A percentile compares a stretch with the other conserved stretches of the same genome.
These are phyloP conservation scores for Hordeum vulgare DNA, from an alignment of 176 grass and related monocot species.

Conservation along the genomic window MorexV3_pseudomolecules_assembly NC_058519.1:448920901-448921400, in stretches of 20 bases:
- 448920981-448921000: constrained; percentile 24
- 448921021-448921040: constrained; percentile 34
- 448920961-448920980: constrained; percentile 28
- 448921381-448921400: constrained; percentile 39
- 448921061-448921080: constrained; percentile 42
- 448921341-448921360: constrained; percentile 17
- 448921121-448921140: constrained; percentile 39
- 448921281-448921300: constrained; percentile 39
- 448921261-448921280: constrained; percentile 23
- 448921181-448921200: constrained; percentile 20
- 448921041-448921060: neutral
- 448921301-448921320: constrained; percentile 28
- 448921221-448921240: constrained; percentile 45
- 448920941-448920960: constrained; percentile 21
- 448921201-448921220: constrained; percentile 28
- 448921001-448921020: constrained; percentile 18
- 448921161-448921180: constrained; percentile 41
- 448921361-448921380: constrained; percentile 8
- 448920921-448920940: neutral
- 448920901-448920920: neutral
- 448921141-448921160: constrained; percentile 4
- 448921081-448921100: constrained; percentile 34
- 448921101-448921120: constrained; percentile 14
- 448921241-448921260: constrained; percentile 36
- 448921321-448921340: constrained; percentile 39